Evolutionary conservation across 306 rosid species (phyloP).

Genomic region (Alnus rubra): DNA sequence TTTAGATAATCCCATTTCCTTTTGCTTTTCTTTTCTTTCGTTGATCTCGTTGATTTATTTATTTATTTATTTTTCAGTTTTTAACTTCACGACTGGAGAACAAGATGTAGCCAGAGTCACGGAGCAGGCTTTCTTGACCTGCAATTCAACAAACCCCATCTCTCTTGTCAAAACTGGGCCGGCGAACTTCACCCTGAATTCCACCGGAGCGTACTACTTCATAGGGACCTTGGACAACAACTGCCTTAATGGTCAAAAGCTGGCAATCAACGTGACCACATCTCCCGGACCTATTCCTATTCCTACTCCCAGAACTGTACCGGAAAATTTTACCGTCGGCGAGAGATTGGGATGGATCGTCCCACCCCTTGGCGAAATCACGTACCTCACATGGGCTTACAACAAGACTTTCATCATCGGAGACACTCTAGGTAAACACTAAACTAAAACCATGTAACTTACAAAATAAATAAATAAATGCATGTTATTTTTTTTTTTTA

Average conservation of each 20-base stretch:
- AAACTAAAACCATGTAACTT: not conserved
- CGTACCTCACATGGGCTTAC: conserved; percentile 44
- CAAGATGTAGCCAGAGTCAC: conserved; percentile 63
- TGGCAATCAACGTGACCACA: conserved; percentile 39
- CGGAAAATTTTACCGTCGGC: conserved; percentile 44
- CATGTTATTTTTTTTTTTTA: too few species aligned
- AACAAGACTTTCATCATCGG: conserved; percentile 44
- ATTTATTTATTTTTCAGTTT: conserved; percentile 29
- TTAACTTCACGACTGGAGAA: conserved; percentile 52
- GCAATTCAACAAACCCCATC: conserved; percentile 55
- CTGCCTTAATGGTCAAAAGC: conserved; percentile 46
- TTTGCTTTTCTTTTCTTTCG: not conserved
- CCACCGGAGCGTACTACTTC: conserved; percentile 48
- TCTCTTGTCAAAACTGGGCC: conserved; percentile 35
- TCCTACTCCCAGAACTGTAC: conserved; percentile 33
- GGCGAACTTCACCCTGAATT: conserved; percentile 47
- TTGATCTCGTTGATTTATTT: not conserved
- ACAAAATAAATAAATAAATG: too few species aligned
- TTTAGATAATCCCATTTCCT: too few species aligned
- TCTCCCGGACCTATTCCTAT: conserved; percentile 36
- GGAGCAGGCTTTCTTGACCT: conserved; percentile 37
- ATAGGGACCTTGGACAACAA: conserved; percentile 43
- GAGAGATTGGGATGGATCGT: conserved; percentile 47
- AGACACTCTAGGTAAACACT: conserved; percentile 46
- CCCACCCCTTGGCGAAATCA: conserved; percentile 36